These are phyloP conservation scores for Trametes gibbosa DNA, from an alignment of 768 basidiomycete species.

Conservation along the genomic window DNA sequence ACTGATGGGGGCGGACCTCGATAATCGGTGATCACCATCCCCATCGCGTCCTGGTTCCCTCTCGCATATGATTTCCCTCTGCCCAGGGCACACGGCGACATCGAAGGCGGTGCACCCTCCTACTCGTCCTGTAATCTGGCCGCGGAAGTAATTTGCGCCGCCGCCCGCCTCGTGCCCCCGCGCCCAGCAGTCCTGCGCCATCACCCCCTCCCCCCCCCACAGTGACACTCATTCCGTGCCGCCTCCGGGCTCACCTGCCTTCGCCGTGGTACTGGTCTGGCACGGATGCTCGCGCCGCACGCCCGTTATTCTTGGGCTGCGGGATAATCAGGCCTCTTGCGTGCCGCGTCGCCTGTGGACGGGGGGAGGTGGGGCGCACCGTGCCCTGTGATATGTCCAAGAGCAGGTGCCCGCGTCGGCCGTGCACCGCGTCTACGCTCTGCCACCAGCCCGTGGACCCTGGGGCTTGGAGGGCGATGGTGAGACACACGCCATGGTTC, in stretches of 20 bases:
- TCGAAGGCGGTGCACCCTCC: conserved; percentile 1
- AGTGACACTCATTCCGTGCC: not conserved
- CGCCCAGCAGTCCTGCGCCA: not conserved
- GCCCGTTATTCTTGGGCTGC: too few species aligned
- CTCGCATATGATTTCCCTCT: not conserved
- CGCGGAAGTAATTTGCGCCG: conserved; percentile 12
- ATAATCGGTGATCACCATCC: conserved; percentile 3
- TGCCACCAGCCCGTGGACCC: too few species aligned
- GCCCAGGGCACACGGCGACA: not conserved
- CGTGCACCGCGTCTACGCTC: not conserved
- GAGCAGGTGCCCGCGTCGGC: not conserved
- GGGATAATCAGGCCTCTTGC: too few species aligned
- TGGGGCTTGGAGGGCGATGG: too few species aligned
- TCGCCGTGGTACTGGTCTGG: not conserved
- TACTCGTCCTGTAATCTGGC: not conserved
- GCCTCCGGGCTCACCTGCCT: not conserved
- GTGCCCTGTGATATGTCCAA: conserved; percentile 5
- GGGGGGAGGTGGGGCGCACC: too few species aligned
- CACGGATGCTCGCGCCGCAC: too few species aligned
- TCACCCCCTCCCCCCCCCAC: not conserved
- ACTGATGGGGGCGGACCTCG: not conserved
- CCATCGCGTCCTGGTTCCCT: not conserved
- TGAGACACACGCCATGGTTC: not conserved
- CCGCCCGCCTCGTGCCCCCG: conserved; percentile 1
- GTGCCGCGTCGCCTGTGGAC: too few species aligned